Base-by-base conservation (phyloP, 345 rosid genomes). In the Angophora floribunda region DNA sequence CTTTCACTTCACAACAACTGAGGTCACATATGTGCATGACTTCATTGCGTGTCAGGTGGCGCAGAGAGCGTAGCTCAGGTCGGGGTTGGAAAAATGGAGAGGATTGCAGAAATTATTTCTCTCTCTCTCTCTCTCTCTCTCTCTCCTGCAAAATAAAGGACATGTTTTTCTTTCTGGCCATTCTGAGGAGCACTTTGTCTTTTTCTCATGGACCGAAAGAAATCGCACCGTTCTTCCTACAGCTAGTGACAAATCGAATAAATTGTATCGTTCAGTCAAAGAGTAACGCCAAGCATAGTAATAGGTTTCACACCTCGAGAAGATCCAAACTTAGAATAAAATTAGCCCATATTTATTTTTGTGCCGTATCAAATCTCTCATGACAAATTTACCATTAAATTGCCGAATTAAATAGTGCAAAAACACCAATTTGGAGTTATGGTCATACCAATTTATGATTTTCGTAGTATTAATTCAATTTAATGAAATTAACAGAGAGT, bases 41-140 rank as follows among this genome's bases (percentile, higher is more conserved):
- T 90, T 89, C 92, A 90, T 87, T 87, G 86, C 10, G 16, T 32
- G 47, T 67, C 52, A 59, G 88, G 55, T 24, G 41, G 90, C 75
- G 24, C 85, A 87, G 49, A 79, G 45, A 86, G 86, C 32, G 86
- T 5, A 36, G 70, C 47, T 10, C 47, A 44, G 32, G 41, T 12
- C 28, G 61, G 51, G 32, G 41, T 12, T 47, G 61, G 51, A 65
- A 28, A 28, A 55, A 41, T 24, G 78, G 10, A 30, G 67, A 28
- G 61, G 0, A 30, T 9, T 52, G 45, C 70, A 24, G 87, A 30
- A n/a, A 11, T 49, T 7, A 19, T 61, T 30, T 17, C 57, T 24
- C 63, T 0, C n/a, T 24, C 13, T 22, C 59, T 59, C 65, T 24
- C 63, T 57, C 63, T 57, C 13, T 52, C 59, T 53, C 59, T 19